phyloP scores from a whole-genome alignment of 306 rosid genomes.

The Vachellia collinsii region DNA sequence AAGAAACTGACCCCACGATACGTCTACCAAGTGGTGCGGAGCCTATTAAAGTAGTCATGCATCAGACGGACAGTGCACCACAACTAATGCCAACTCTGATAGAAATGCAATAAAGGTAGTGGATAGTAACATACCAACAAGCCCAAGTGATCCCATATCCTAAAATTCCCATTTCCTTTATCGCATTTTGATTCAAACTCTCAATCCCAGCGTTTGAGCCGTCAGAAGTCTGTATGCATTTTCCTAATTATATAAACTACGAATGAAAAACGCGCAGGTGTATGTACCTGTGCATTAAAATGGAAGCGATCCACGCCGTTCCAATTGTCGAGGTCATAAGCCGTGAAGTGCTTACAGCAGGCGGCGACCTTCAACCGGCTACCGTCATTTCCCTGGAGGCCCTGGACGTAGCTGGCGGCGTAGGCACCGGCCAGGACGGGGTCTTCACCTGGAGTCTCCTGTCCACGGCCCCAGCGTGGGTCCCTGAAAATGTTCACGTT shows the following conservation, averaged over 20 bases:
- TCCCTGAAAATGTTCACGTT: constrained; percentile 86
- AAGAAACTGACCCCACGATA: constrained; percentile 25
- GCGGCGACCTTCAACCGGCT: constrained; percentile 86
- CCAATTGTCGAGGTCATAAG: constrained; percentile 91
- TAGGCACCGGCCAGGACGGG: constrained; percentile 75
- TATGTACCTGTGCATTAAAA: constrained; percentile 75
- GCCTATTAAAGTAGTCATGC: background rate
- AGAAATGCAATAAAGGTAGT: background rate
- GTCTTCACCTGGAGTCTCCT: constrained; percentile 98
- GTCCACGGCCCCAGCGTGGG: constrained; percentile 98
- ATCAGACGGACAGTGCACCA: background rate
- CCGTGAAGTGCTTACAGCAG: constrained; percentile 87
- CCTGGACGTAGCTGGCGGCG: constrained; percentile 74
- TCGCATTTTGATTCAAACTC: background rate
- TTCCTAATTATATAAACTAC: background rate
- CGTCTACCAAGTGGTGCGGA: background rate
- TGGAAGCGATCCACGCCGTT: constrained; percentile 89
- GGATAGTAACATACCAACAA: constrained; percentile 1
- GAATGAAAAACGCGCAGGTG: background rate
- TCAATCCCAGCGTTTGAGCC: background rate
- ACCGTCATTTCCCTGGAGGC: constrained; percentile 75
- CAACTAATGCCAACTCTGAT: background rate
- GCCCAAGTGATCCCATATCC: background rate
- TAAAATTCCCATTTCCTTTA: background rate
- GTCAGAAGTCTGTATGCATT: background rate